Evolutionary conservation across 106 monocot genomes (phyloP).

Genomic region (Allium fistulosum): DNA sequence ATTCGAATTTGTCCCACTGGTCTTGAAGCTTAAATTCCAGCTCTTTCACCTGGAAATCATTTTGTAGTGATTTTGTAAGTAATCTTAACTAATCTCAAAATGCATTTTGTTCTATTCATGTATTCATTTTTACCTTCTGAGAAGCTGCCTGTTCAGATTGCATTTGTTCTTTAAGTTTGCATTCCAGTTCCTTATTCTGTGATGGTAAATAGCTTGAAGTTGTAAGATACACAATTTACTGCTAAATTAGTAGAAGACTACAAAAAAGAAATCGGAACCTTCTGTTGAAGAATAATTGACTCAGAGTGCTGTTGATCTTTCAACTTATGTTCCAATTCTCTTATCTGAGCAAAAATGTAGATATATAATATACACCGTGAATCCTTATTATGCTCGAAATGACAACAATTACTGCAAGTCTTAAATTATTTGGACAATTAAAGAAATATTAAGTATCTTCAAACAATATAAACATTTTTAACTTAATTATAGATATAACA

Average conservation of each 20-base stretch:
- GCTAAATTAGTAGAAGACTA: no score
- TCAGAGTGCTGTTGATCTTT: conserved; percentile 47
- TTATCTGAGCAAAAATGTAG: conserved; percentile 28
- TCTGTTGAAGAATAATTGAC: conserved; percentile 24
- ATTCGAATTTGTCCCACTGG: conserved; percentile 19
- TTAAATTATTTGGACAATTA: not conserved
- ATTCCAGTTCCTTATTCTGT: conserved; percentile 60
- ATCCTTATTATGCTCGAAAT: not conserved
- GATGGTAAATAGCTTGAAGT: conserved; percentile 5
- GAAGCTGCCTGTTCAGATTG: conserved; percentile 24
- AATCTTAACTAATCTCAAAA: not conserved
- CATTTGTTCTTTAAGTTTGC: conserved; percentile 47
- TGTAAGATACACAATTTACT: not conserved
- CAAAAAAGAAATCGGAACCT: conserved; percentile 13
- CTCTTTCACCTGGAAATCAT: conserved; percentile 35
- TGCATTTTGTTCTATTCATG: not conserved
- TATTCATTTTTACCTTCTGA: conserved; percentile 24
- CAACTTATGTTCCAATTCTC: conserved; percentile 57
- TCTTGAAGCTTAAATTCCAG: conserved; percentile 33
- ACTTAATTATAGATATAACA: not conserved
- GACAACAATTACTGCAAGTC: not conserved
- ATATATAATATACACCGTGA: not conserved
- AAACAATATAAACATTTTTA: not conserved
- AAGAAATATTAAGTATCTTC: not conserved
- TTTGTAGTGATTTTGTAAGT: not conserved